Percentiles rank a stretch among this genome's conserved stretches.
Evolutionary conservation across 2,329 filamentous ascomycete species (phyloP).

Genomic region (Thelonectria rubi): DNA sequence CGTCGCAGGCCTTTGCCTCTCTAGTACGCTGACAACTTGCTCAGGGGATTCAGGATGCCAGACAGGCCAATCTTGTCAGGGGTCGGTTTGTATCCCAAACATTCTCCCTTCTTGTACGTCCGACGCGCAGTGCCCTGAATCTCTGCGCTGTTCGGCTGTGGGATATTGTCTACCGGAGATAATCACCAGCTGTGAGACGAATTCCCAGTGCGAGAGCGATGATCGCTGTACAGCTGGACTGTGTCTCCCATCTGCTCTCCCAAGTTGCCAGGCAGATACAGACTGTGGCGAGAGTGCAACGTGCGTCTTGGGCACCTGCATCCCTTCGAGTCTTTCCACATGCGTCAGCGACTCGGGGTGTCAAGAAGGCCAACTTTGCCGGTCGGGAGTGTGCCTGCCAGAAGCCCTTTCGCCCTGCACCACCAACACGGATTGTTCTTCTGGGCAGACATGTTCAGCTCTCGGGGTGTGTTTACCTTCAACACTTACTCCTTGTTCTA

Average conservation of each 20-base stretch:
- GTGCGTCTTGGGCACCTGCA: neutral
- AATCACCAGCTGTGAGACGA: too few species aligned
- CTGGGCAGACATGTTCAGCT: conserved; percentile 1
- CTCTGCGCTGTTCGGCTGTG: too few species aligned
- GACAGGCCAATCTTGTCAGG: conserved; percentile 1
- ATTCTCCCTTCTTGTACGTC: too few species aligned
- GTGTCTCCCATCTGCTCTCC: neutral
- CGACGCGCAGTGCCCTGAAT: too few species aligned
- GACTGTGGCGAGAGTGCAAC: neutral
- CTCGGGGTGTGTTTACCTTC: neutral
- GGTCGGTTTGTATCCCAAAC: too few species aligned
- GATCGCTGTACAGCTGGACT: conserved; percentile 9
- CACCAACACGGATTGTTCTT: neutral
- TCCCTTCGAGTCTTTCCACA: neutral
- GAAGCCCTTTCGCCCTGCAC: neutral
- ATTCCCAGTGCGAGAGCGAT: too few species aligned
- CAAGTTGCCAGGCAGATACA: neutral
- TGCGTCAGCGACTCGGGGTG: neutral
- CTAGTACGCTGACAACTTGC: neutral
- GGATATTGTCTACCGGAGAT: too few species aligned
- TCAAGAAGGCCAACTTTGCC: neutral
- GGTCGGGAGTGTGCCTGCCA: neutral
- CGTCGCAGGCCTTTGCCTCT: conserved; percentile 7
- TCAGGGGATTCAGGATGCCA: neutral
- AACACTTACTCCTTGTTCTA: neutral